Base-by-base conservation (phyloP, 1,284 basidiomycete species). In the Hymenochaete sp. region DNA sequence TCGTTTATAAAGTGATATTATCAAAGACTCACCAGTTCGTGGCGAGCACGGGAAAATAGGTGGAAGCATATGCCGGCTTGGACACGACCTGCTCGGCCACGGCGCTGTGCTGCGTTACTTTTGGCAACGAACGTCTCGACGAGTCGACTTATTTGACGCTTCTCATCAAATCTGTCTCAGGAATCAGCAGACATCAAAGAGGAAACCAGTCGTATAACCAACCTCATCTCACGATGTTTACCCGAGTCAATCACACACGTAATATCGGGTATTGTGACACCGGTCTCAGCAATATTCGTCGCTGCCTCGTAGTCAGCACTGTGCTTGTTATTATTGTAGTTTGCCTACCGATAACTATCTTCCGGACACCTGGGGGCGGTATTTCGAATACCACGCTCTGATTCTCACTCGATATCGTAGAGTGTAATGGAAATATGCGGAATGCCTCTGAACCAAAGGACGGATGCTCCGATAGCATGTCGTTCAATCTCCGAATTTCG, bases 231-330 rank as follows among this genome's bases (percentile, higher is more conserved):
- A 52, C 88, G 76, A 60, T 98, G 93, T 59, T 92, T 93, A 39
- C 96, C 96, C 0, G 82, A 79, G 61, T 98, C 96, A 47, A 98
- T 93, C 10, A 98, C 96, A 56, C 93, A 95, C 2, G 95, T 98
- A 48, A 98, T 90, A 57, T 99, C 96, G 3, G 95, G 95, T 48
- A 98, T 98, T 0, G 95, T 98, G 49, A 98, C 88, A 61, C 95
- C 95, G 11, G 91, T 96, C 61, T 96, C 91, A 22, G 88, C 81
- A 54, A 89, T 84, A 56, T 86, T 88, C 4, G 79, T 86, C 4
- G 82, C 81, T 83, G 37, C 24, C 40, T 29, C 57, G 35, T 52
- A 40, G 6, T 28, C 18, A 36, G 21, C 10, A 13, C 16, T 18
- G n/a, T 22, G 3, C 3, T 40, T 31, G 48, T 24, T 21, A 4